Percentiles rank a stretch among this genome's conserved stretches.
Conservation (phyloP, 2,329 filamentous ascomycete genomes). For the Fusarium sp. region DNA sequence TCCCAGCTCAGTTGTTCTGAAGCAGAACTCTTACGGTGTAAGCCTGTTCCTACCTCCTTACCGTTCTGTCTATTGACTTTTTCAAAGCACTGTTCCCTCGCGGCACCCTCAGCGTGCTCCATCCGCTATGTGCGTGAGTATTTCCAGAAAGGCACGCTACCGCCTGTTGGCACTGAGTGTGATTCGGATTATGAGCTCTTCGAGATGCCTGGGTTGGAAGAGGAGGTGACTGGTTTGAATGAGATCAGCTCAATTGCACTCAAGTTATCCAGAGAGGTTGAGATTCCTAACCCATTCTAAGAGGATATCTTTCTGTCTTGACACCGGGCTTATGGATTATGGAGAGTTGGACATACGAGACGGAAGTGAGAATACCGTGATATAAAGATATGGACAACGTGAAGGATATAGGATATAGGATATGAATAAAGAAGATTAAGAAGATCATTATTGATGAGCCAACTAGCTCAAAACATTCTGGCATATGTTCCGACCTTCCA, state of each 20-base stretch:
- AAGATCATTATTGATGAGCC: background rate
- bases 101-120: slow-evolving; percentile 61
- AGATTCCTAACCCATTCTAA: slow-evolving; percentile 38
- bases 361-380: background rate
- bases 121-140: slow-evolving; percentile 58
- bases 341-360: background rate
- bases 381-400: background rate
- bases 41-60: slow-evolving; percentile 33
- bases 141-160: slow-evolving; percentile 62
- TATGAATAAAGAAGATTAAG: background rate
- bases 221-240: slow-evolving; percentile 24
- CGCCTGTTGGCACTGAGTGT: slow-evolving; percentile 60
- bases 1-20: slow-evolving; percentile 60
- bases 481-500: background rate
- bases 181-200: slow-evolving; percentile 61
- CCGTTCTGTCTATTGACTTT: background rate
- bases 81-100: slow-evolving; percentile 63
- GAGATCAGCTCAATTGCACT: slow-evolving; percentile 39
- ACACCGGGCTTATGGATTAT: background rate
- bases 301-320: background rate
- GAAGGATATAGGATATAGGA: background rate
- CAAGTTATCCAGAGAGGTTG: slow-evolving; percentile 30
- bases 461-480: background rate
- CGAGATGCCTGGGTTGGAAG: slow-evolving; percentile 43
- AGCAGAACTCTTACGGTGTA: slow-evolving; percentile 66